Evolutionary conservation across 2,329 filamentous ascomycete genomes (phyloP).

Genomic region (Whalleya microplaca): DNA sequence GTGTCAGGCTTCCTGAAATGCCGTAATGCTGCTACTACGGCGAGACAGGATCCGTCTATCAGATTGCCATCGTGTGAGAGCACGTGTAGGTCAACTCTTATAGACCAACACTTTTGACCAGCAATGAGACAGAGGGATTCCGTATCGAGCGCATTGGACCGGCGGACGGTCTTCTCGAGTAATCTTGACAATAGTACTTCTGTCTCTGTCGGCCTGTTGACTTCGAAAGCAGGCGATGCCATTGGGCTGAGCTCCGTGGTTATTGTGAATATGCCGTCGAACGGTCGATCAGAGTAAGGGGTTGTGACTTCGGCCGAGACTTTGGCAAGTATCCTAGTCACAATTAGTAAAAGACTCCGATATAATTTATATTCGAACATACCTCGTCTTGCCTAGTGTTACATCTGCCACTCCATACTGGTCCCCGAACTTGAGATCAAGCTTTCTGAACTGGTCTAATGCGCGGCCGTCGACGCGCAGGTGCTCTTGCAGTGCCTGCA

Average conservation of each 20-base stretch:
- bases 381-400: slow-evolving; percentile 88
- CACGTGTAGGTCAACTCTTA: slow-evolving; percentile 90
- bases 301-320: slow-evolving; percentile 87
- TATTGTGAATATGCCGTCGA: slow-evolving; percentile 95
- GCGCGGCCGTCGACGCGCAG: slow-evolving; percentile 82
- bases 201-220: slow-evolving; percentile 78
- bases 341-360: slow-evolving; percentile 18
- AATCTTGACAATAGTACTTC: slow-evolving; percentile 86
- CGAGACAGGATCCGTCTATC: slow-evolving; percentile 83
- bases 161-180: slow-evolving; percentile 91
- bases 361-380: slow-evolving; percentile 17
- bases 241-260: slow-evolving; percentile 89
- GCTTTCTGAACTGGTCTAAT: slow-evolving; percentile 76
- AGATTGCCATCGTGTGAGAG: slow-evolving; percentile 90
- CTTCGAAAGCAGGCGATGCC: slow-evolving; percentile 87
- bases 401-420: slow-evolving; percentile 91
- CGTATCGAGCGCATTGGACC: slow-evolving; percentile 89
- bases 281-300: slow-evolving; percentile 85
- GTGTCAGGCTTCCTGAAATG: slow-evolving; percentile 93
- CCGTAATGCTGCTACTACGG: slow-evolving; percentile 82
- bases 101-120: slow-evolving; percentile 86
- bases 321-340: slow-evolving; percentile 73
- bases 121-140: slow-evolving; percentile 94
- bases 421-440: slow-evolving; percentile 82
- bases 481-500: slow-evolving; percentile 79